Conservation (phyloP, 768 basidiomycete species). For the Gymnopilus junonius region DNA sequence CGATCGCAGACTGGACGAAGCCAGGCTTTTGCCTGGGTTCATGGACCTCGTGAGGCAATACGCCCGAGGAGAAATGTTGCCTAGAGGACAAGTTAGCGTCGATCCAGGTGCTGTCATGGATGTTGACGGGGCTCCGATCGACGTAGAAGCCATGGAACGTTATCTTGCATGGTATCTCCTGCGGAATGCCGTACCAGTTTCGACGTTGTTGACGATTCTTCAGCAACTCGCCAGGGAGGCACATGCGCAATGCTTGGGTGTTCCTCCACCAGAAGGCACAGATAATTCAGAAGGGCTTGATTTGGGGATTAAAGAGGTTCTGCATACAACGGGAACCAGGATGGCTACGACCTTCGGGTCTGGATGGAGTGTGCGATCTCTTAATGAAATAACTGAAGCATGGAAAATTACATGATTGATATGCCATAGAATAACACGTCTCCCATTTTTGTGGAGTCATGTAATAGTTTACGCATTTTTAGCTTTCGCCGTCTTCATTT, state of each 20-base stretch:
- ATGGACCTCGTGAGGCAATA: conserved; percentile 52
- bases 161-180: conserved; percentile 74
- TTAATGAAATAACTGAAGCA: conserved; percentile 66
- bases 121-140: conserved; percentile 14
- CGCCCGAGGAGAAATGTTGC: conserved; percentile 52
- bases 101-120: conserved; percentile 5
- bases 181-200: conserved; percentile 71
- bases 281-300: conserved; percentile 40
- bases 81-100: conserved; percentile 4
- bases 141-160: conserved; percentile 28
- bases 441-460: background rate
- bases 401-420: conserved; percentile 50
- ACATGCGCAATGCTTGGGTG: conserved; percentile 55
- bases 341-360: conserved; percentile 71
- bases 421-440: background rate
- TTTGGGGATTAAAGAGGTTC: conserved; percentile 76
- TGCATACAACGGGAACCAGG: conserved; percentile 85
- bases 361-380: conserved; percentile 72
- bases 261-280: conserved; percentile 57
- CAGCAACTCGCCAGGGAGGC: conserved; percentile 67
- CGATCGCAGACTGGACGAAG: conserved; percentile 56
- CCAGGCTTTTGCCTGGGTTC: conserved; percentile 48
- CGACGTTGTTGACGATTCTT: conserved; percentile 66
- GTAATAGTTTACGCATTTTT: background rate
- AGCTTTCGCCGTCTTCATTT: background rate